phyloP scores from a whole-genome alignment of 257 asterid genomes.

The Primulina eburnea region DNA sequence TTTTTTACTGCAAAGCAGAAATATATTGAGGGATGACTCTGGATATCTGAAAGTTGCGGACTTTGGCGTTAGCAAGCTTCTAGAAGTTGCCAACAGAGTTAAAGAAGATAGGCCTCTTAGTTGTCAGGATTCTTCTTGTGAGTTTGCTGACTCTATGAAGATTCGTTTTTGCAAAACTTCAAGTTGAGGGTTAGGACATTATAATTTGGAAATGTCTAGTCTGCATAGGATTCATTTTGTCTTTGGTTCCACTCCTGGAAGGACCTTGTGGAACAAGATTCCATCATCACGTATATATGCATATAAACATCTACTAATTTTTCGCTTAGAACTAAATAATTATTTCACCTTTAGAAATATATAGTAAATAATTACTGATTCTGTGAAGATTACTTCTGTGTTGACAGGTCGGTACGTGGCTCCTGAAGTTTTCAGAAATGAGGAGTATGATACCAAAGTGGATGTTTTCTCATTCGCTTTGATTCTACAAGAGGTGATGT shows the following conservation, averaged over 20 bases:
- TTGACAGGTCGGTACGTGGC: slow-evolving; percentile 87
- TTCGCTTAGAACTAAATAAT: background rate
- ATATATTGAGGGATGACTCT: slow-evolving; percentile 87
- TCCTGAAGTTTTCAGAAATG: slow-evolving; percentile 82
- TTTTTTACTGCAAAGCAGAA: slow-evolving; percentile 47
- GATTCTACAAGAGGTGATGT: slow-evolving; percentile 84
- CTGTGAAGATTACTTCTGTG: slow-evolving; percentile 17
- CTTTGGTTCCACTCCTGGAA: background rate
- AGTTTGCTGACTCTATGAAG: slow-evolving; percentile 36
- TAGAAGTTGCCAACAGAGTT: slow-evolving; percentile 65
- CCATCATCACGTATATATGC: background rate
- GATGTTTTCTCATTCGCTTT: slow-evolving; percentile 94
- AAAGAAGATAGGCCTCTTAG: slow-evolving; percentile 64
- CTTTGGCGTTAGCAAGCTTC: slow-evolving; percentile 89
- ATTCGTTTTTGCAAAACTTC: background rate
- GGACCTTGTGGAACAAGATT: background rate
- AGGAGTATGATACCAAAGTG: slow-evolving; percentile 92
- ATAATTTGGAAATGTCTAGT: background rate
- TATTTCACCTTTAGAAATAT: background rate
- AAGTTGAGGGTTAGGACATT: background rate
- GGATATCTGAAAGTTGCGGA: slow-evolving; percentile 98
- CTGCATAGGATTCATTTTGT: background rate
- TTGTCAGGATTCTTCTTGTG: slow-evolving; percentile 64
- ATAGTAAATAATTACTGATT: background rate
- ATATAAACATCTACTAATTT: background rate